These are phyloP conservation scores for Fusarium citri DNA, from an alignment of 2,329 filamentous ascomycete genomes.

Conservation along the genomic window DNA sequence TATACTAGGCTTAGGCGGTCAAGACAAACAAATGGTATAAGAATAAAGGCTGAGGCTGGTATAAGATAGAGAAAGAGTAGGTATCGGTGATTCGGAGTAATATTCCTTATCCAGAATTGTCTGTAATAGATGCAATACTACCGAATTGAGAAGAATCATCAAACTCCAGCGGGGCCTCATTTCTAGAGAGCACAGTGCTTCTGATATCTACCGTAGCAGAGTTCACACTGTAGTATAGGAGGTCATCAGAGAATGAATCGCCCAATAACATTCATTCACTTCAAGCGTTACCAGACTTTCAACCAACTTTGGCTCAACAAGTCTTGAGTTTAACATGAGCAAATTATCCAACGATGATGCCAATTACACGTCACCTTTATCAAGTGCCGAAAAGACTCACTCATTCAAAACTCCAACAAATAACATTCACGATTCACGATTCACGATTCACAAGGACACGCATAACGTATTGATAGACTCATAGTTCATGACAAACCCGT, in stretches of 20 bases:
- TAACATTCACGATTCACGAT: not conserved
- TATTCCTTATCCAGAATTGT: constrained; percentile 29
- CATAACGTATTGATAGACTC: not conserved
- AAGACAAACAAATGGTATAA: not conserved
- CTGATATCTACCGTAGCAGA: not conserved
- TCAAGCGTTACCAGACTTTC: constrained; percentile 7
- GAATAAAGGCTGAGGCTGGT: too few relatives aligned
- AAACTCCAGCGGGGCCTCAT: constrained; percentile 39
- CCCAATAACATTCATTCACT: constrained; percentile 20
- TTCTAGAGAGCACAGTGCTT: constrained; percentile 39
- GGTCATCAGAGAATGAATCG: not conserved
- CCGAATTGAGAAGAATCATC: constrained; percentile 34
- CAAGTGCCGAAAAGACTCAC: not conserved
- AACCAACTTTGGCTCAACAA: not conserved
- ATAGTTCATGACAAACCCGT: constrained; percentile 24
- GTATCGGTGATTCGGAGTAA: constrained; percentile 20
- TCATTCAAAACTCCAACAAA: not conserved
- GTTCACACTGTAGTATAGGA: constrained; percentile 30
- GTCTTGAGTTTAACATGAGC: not conserved
- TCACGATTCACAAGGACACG: constrained; percentile 1
- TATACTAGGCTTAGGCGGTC: not conserved
- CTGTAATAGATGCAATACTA: constrained; percentile 10
- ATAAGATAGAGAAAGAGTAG: not conserved
- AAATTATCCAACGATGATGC: constrained; percentile 25
- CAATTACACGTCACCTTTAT: constrained; percentile 14